Evolutionary conservation across 345 rosid species (phyloP).

Genomic region (Noccaea caerulescens): DNA sequence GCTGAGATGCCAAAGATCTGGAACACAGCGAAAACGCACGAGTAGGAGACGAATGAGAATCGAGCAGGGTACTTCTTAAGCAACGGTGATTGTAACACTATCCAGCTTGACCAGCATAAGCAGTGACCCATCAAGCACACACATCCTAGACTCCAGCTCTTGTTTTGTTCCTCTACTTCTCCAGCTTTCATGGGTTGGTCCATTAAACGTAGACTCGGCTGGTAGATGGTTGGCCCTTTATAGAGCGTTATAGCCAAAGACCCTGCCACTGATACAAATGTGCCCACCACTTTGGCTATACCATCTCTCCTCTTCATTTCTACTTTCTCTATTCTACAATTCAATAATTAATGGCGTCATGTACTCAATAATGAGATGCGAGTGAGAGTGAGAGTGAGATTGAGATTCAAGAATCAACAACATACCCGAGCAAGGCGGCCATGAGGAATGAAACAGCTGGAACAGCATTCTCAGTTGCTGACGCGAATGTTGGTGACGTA

Average conservation of each 20-base stretch:
- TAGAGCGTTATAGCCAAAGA: slow-evolving; percentile 68
- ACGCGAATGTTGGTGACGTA: slow-evolving; percentile 72
- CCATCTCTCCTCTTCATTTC: slow-evolving; percentile 59
- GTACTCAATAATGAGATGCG: not conserved
- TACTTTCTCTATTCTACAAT: slow-evolving; percentile 62
- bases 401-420: slow-evolving; percentile 28
- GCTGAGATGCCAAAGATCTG: slow-evolving; percentile 66
- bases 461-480: slow-evolving; percentile 70
- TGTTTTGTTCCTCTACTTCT: slow-evolving; percentile 40
- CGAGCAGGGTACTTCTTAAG: slow-evolving; percentile 85
- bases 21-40: slow-evolving; percentile 71
- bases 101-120: slow-evolving; percentile 91
- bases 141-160: slow-evolving; percentile 77
- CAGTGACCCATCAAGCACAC: slow-evolving; percentile 71
- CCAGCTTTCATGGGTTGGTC: slow-evolving; percentile 16
- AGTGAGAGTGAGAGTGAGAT: slow-evolving; percentile 9
- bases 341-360: not conserved
- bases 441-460: slow-evolving; percentile 72
- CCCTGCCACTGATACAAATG: slow-evolving; percentile 59
- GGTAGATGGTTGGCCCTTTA: slow-evolving; percentile 60
- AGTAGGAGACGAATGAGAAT: slow-evolving; percentile 65
- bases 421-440: slow-evolving; percentile 59
- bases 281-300: slow-evolving; percentile 63
- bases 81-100: slow-evolving; percentile 74
- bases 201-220: slow-evolving; percentile 36